Evolutionary conservation across 345 rosid species (phyloP).

Genomic region (Angophora floribunda): DNA sequence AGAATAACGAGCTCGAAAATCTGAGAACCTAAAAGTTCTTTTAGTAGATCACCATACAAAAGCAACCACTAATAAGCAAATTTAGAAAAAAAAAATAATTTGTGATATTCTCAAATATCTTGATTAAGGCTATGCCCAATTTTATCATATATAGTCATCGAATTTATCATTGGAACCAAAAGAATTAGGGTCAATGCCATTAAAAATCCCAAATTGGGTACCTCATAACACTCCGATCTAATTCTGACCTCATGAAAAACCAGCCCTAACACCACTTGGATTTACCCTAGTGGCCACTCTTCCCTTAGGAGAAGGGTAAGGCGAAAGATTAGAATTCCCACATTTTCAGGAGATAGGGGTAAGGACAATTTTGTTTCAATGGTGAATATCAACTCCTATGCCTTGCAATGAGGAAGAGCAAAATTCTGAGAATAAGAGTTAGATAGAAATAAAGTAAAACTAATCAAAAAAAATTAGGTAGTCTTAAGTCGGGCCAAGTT

Average conservation of each 20-base stretch:
- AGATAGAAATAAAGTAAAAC: too few species aligned
- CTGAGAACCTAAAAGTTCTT: not conserved
- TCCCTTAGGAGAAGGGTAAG: too few species aligned
- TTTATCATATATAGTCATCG: not conserved
- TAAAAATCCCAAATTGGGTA: not conserved
- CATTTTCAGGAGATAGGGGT: too few species aligned
- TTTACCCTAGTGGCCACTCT: too few species aligned
- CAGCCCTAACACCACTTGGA: too few species aligned
- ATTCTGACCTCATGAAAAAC: not conserved
- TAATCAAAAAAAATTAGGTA: not conserved
- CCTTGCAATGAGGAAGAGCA: too few species aligned
- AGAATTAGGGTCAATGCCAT: not conserved
- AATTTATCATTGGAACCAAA: not conserved
- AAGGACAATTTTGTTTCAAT: too few species aligned
- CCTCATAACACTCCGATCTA: not conserved
- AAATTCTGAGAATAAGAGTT: too few species aligned
- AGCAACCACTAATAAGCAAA: not conserved
- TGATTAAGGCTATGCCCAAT: too few species aligned
- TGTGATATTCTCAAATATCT: not conserved
- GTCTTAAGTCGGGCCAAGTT: not conserved
- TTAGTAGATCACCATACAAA: not conserved
- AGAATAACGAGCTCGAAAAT: not conserved
- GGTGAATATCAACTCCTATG: too few species aligned
- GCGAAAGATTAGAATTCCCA: too few species aligned
- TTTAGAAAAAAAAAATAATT: not conserved